Conservation (phyloP, 306 rosid species). For the Pterocarpus macrocarpus region DNA sequence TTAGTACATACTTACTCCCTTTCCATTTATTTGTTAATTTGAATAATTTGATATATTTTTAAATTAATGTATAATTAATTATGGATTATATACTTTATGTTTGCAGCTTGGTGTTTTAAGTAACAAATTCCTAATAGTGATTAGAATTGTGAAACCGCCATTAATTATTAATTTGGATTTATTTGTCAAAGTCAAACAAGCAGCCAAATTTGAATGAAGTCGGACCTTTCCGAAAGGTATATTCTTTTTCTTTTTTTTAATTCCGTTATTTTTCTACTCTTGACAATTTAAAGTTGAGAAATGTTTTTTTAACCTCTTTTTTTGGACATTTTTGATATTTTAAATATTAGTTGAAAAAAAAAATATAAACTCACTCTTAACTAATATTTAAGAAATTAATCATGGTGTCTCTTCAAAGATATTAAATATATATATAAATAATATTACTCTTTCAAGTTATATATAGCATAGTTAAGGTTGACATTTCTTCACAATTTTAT, state of each 20-base stretch:
- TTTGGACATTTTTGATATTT: no score
- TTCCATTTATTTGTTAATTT: no score
- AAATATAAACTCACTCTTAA: no score
- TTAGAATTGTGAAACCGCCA: not conserved
- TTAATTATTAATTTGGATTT: conserved; percentile 8
- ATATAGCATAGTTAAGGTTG: not conserved
- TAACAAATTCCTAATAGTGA: not conserved
- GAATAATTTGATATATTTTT: no score
- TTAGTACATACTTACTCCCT: not conserved
- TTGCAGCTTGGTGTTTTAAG: not conserved
- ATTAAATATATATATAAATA: no score
- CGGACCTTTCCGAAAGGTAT: not conserved
- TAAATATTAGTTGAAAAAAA: no score
- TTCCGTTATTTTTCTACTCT: not conserved
- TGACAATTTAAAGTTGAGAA: not conserved
- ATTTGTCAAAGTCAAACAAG: conserved; percentile 8
- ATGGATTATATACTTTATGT: not conserved
- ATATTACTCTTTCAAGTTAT: not conserved
- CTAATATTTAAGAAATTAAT: no score
- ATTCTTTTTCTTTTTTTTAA: not conserved
- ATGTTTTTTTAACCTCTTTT: no score
- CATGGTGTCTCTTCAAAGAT: no score
- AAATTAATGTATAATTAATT: not conserved
- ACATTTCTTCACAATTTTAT: no score
- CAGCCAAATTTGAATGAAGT: not conserved